Evolutionary conservation across 208 protist genomes (phyloP), one percentile per base, ranked within the genome.

Genomic region (Trypanosoma rangeli): DNA sequence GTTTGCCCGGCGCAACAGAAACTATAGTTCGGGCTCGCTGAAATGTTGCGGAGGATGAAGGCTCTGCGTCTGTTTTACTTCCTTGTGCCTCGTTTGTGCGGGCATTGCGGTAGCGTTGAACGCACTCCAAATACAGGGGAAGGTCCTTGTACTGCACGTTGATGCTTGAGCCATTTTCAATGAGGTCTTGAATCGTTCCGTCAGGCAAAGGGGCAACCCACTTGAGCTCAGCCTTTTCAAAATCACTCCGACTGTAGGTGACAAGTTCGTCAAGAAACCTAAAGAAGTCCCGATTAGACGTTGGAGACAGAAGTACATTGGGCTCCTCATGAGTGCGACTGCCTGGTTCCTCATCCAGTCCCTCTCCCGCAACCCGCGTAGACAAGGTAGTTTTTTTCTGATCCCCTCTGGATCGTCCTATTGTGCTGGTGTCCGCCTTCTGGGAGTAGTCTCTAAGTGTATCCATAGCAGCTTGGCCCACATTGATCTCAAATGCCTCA

Each of bases 131-230:
- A 64, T 90, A 94, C 48, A 74, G 74, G 1, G 85, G 79, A 15
- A 87, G 78, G 48, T 89, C 76, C 10, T 89, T 78, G 72, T 83
- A 85, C 5, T 61, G 37, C 15, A 94, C 85, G 8, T 64, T 76
- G 22, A 75, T 76, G 15, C 28, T 33, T 24, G 78, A 68, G 42
- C 88, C 88, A 52, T 85, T 83, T 3, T 86, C 80, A 64, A 94
- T 74, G 20, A 94, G 70, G 33, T 94, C 88, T 55, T 84, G 78
- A 13, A 94, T 63, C 8, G 65, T 62, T 20, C 88, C 85, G 65
- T 82, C 73, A n/a, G 75, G 74, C 4, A 73, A 46, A 12, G 85
- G 83, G 10, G 73, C 83, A 5, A 89, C 81, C 88, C 88, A 94
- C 55, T 76, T 86, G 18, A 91, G 58, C 13, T 81, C 78, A 15